Percentiles rank a stretch among this genome's conserved stretches.
Conservation (phyloP, 73 alveolate species). For the Durusdinium trenchii region DNA sequence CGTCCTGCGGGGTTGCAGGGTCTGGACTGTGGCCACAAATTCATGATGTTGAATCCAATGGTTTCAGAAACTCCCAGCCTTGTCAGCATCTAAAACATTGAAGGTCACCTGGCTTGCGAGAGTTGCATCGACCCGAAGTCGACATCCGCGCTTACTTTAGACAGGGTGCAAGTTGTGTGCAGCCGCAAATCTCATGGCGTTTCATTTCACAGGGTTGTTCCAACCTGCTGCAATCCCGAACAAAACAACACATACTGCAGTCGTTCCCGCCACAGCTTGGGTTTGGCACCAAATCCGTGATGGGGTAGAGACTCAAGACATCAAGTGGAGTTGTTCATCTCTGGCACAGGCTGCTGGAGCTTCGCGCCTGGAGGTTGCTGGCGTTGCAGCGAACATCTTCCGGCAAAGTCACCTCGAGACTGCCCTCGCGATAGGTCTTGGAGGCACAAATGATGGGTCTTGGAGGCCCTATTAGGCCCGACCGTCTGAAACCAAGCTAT, state of each 20-base stretch:
- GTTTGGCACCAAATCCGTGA: neutral
- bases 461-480: no score
- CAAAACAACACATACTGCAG: no score
- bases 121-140: no score
- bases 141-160: no score
- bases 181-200: no score
- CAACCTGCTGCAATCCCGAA: no score
- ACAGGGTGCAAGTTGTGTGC: neutral
- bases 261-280: no score
- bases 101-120: slow-evolving; percentile 51
- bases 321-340: neutral
- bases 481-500: no score
- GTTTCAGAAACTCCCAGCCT: neutral
- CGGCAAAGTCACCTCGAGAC: slow-evolving; percentile 72
- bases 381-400: slow-evolving; percentile 81
- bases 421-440: no score
- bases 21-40: neutral
- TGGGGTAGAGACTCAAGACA: neutral
- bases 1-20: neutral
- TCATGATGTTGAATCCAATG: neutral
- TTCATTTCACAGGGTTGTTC: no score
- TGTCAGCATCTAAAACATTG: slow-evolving; percentile 44
- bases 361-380: slow-evolving; percentile 35
- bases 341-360: no score
- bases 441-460: no score